Evolutionary conservation across 2,329 filamentous ascomycete genomes (phyloP).

Genomic region (Phyllosticta paracitricarpa): DNA sequence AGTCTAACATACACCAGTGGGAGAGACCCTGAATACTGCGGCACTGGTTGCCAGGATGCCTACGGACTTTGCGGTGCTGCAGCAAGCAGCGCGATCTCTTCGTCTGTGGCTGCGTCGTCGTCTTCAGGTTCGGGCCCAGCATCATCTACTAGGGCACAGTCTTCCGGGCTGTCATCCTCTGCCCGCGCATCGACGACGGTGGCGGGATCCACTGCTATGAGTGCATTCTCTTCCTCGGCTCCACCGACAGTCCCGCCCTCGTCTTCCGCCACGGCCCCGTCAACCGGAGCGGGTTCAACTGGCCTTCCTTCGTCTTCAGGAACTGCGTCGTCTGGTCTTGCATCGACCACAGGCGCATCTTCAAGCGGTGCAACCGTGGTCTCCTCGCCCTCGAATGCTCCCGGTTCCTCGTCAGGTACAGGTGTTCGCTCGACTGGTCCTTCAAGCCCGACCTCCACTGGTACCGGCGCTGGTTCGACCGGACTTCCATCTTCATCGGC

Average conservation of each 20-base stretch:
- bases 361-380: neutral
- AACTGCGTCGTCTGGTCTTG: too few species aligned
- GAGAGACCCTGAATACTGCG: neutral
- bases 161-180: neutral
- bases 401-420: neutral
- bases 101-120: neutral
- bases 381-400: neutral
- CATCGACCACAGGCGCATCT: neutral
- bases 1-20: neutral
- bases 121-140: neutral
- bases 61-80: neutral
- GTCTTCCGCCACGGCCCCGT: too few species aligned
- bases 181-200: too few species aligned
- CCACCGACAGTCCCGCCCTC: too few species aligned
- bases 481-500: neutral
- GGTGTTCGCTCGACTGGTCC: neutral
- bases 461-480: neutral
- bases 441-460: too few species aligned
- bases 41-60: neutral
- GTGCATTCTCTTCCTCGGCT: too few species aligned
- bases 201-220: too few species aligned
- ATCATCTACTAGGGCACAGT: neutral
- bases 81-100: neutral
- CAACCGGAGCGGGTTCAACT: too few species aligned
- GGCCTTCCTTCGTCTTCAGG: too few species aligned